Evolutionary conservation across 441 rosid genomes (phyloP), one percentile per base, ranked within the genome.

Genomic region (Brassica balearica): DNA sequence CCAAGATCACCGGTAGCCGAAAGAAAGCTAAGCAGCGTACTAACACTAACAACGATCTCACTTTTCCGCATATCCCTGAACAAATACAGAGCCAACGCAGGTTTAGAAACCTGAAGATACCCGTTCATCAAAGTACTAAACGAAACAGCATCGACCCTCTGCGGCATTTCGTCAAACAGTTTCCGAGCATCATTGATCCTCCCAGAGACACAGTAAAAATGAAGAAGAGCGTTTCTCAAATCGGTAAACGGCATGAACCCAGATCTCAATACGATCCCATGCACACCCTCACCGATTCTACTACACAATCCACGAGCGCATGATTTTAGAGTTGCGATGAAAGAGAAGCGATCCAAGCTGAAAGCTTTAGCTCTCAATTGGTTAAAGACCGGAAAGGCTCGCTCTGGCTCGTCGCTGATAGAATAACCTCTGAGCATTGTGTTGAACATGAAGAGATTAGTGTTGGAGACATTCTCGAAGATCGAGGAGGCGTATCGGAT

Each of bases 381-480:
- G 82, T 79, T 88, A 85, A 89, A 91, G 55, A 86, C 68, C 75
- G 25, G 41, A 83, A 87, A 85, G 58, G 91, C 87, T 78, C 77
- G 82, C 62, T 69, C 71, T 0, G 91, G 91, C 65, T 83, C 80
- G 27, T 79, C 82, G 55, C 92, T 69, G n/a, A 80, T 70, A 14
- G 94, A 88, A 77, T 81, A 87, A 22, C 85, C 90, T 76, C 91
- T 81, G 46, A 91, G 79, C 80, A 91, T 81, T 36, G 90, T 84
- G 74, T 88, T 88, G 83, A 83, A 89, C 92, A 89, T 87, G 80
- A 70, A 91, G 55, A 91, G 87, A 71, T 84, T 91, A 64, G 88
- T 88, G 60, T 78, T 69, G 43, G 80, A 78, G 51, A 84, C 77
- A 29, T 78, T 70, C 14, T 84, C 23, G 79, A 91, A 88, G 51